Evolutionary conservation across 441 rosid genomes (phyloP), one percentile per base, ranked within the genome.

Genomic region (Geranium incanum): DNA sequence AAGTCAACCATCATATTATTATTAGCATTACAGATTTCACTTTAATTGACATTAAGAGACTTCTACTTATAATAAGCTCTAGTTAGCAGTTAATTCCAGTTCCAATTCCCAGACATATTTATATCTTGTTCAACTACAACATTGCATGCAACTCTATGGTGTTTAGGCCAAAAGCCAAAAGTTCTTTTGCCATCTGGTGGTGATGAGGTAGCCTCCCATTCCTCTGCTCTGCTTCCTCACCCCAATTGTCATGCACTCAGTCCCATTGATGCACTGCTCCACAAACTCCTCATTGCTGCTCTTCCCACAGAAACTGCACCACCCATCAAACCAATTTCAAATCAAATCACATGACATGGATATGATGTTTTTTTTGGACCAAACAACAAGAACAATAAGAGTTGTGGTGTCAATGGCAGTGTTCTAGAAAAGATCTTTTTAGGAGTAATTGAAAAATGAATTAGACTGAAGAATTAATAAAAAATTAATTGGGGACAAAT

Each of bases 121-220:
- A 45, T 12, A 1, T 11, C 55, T 45, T 12, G n/a, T n/a, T 45
- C 55, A 28, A 2, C 33, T 28, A 28, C 33, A 28, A 28, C 33
- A 28, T 28, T 28, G 33, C 33, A 28, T 28, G 33, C 33, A 28
- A 28, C 33, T 28, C 33, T 28, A 1, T 28, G 33, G 18, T 52
- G 1, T 15, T 55, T 83, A 92, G 70, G 97, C 99, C 77, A 91
- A 76, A 45, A 94, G 97, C 97, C 99, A 94, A 89, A 94, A 94
- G 73, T 94, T 86, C 71, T 89, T 94, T 83, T 86, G 96, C 91
- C 93, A 86, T 72, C 89, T 77, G 63, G 99, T 94, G 90, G 84
- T 92, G 71, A 94, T 86, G 60, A 94, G 85, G 68, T 92, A 94
- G 6, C 96, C 95, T 66, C 97, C 82, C 59, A 84, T 80, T 7